Evolutionary conservation across 129 eudicot species (phyloP).

Genomic region (Daucus carota): DH1_v3.0 NC_030389.2:5833001-5833500

Average conservation of each 20-base stretch:
- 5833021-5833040: neutral
- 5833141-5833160: neutral
- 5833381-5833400: neutral
- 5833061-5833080: slow-evolving; percentile 3
- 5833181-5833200: neutral
- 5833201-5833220: neutral
- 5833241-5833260: slow-evolving; percentile 2
- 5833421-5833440: neutral
- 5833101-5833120: neutral
- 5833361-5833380: neutral
- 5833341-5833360: neutral
- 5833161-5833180: neutral
- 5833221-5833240: neutral
- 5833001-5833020: neutral
- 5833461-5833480: neutral
- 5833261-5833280: neutral
- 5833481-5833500: neutral
- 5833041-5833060: neutral
- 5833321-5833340: neutral
- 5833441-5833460: neutral
- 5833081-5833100: neutral
- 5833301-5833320: neutral
- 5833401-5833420: neutral
- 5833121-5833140: neutral
- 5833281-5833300: neutral